Conservation (phyloP, 2,329 filamentous ascomycete species). For the Ceratocystis albifundus region DNA sequence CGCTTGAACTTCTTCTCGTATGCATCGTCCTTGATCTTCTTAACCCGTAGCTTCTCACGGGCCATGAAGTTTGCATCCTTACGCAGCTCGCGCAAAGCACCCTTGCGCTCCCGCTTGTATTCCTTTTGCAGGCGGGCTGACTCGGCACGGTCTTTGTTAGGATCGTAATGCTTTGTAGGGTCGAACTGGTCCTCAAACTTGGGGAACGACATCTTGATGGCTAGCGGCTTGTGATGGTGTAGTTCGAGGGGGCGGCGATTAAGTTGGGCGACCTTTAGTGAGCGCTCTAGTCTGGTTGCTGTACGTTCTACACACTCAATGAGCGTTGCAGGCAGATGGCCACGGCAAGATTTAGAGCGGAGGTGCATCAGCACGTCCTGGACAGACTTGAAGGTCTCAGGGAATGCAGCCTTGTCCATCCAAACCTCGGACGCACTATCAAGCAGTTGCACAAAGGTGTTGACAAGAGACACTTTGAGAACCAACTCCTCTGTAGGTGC, state of each 20-base stretch:
- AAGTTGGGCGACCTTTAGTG: slow-evolving; percentile 50
- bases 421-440: slow-evolving; percentile 60
- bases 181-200: slow-evolving; percentile 96
- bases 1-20: slow-evolving; percentile 96
- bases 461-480: slow-evolving; percentile 48
- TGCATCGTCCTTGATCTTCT: slow-evolving; percentile 83
- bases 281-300: slow-evolving; percentile 38
- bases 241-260: slow-evolving; percentile 69
- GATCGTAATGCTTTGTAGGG: slow-evolving; percentile 93
- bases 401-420: slow-evolving; percentile 63
- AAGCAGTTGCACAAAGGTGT: slow-evolving; percentile 54
- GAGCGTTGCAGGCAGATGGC: slow-evolving; percentile 31
- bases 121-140: slow-evolving; percentile 73
- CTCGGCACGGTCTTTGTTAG: slow-evolving; percentile 79
- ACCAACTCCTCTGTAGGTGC: slow-evolving; percentile 28
- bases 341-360: slow-evolving; percentile 35
- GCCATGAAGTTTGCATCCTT: slow-evolving; percentile 94
- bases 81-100: slow-evolving; percentile 80
- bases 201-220: slow-evolving; percentile 78
- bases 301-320: slow-evolving; percentile 35
- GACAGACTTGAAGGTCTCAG: slow-evolving; percentile 47
- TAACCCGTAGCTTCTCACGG: slow-evolving; percentile 75
- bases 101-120: slow-evolving; percentile 92
- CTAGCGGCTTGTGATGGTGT: slow-evolving; percentile 76
- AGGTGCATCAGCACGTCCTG: slow-evolving; percentile 50